Evolutionary conservation across 768 basidiomycete genomes (phyloP).

Genomic region (Hydnum rufescens): DNA sequence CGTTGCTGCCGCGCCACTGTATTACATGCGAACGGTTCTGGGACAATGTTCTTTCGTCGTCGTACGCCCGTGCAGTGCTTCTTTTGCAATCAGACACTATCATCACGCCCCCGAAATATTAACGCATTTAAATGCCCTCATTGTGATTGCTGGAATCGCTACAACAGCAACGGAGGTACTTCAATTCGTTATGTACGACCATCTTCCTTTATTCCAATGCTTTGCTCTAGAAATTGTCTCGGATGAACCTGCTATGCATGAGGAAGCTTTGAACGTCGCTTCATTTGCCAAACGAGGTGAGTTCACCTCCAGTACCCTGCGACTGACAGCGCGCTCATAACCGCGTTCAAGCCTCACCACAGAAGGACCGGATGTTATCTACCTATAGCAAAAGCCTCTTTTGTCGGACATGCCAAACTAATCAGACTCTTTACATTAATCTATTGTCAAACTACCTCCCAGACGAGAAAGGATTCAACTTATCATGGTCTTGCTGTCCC

Average conservation of each 20-base stretch:
- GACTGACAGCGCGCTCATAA: conserved; percentile 1
- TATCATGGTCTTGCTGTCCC: conserved; percentile 41
- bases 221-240: conserved; percentile 55
- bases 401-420: conserved; percentile 81
- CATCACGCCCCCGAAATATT: conserved; percentile 5
- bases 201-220: no score
- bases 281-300: conserved; percentile 59
- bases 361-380: conserved; percentile 47
- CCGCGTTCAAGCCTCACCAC: conserved; percentile 34
- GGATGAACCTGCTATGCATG: conserved; percentile 77
- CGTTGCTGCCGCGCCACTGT: no score
- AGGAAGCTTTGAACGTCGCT: conserved; percentile 43
- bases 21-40: no score
- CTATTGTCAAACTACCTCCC: conserved; percentile 82
- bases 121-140: conserved; percentile 10
- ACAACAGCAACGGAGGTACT: conserved; percentile 19
- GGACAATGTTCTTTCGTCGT: background rate
- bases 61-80: conserved; percentile 10
- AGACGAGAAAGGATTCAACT: conserved; percentile 57
- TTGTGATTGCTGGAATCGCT: conserved; percentile 39
- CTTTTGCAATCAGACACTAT: conserved; percentile 10
- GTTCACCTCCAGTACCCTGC: background rate
- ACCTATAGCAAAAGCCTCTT: conserved; percentile 30
- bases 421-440: conserved; percentile 73
- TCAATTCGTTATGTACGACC: background rate